These are phyloP conservation scores for Dittrichia graveolens DNA, from an alignment of 129 eudicot species.

Conservation along the genomic window DNA sequence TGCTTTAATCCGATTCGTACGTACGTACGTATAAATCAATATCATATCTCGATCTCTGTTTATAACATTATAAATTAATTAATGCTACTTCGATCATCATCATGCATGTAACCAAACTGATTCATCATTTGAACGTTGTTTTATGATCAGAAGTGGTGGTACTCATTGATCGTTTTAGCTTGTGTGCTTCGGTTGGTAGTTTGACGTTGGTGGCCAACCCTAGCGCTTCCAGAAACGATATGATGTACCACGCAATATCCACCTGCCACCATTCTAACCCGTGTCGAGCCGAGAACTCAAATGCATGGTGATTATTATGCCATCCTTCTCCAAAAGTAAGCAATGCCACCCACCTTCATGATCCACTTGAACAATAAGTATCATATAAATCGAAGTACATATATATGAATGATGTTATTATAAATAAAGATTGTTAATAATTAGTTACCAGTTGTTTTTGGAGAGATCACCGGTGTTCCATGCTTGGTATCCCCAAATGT, in stretches of 20 bases:
- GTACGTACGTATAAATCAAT: constrained; percentile 23
- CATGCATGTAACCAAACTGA: neutral
- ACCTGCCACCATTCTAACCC: constrained; percentile 87
- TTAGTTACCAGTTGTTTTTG: constrained; percentile 39
- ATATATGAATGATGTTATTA: neutral
- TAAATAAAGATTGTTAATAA: neutral
- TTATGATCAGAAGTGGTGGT: neutral
- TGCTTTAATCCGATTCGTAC: constrained; percentile 5
- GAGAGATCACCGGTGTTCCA: constrained; percentile 73
- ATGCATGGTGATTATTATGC: constrained; percentile 85
- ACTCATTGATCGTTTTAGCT: constrained; percentile 29
- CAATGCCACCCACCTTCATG: constrained; percentile 72
- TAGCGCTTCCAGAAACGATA: constrained; percentile 50
- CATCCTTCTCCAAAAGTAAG: constrained; percentile 84
- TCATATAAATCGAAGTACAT: no score
- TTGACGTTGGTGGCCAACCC: constrained; percentile 75
- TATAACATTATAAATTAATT: no score
- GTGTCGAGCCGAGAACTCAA: constrained; percentile 80
- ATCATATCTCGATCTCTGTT: constrained; percentile 21
- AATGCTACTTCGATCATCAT: no score
- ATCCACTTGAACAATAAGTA: neutral
- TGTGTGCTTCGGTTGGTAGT: constrained; percentile 57
- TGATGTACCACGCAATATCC: constrained; percentile 69
- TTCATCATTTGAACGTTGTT: constrained; percentile 20
- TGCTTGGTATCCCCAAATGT: constrained; percentile 70